Evolutionary conservation across 176 grass and related monocot species (phyloP), one percentile per base, ranked within the genome.

Genomic region (Eragrostis nindensis): DNA sequence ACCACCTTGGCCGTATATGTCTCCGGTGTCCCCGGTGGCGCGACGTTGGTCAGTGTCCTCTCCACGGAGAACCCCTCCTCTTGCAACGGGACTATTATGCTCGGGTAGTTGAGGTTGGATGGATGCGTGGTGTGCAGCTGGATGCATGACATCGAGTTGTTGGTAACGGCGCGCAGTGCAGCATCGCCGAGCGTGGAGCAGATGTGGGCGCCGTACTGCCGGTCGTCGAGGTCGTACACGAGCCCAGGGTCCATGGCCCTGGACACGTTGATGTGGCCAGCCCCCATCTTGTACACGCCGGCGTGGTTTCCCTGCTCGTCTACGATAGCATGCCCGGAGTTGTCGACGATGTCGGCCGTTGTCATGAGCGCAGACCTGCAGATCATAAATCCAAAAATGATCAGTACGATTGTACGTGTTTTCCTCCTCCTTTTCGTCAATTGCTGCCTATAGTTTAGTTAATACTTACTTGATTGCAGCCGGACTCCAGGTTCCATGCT

Each of bases 81-180:
- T 70, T 47, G 42, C 42, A 70, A n/a, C 42, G 42, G 67, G 67
- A 46, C 42, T n/a, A 6, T 70, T 40, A 70, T 70, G 12, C 67
- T 70, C 5, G 42, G 41, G 11, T 70, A 16, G n/a, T 26, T 69
- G n/a, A 69, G 11, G n/a, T 69, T 69, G 10, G 66, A 69, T 11
- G 40, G 41, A 21, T 15, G 22, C n/a, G n/a, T 46, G 42, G 42
- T 47, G 67, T 40, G 42, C 2, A 70, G 18, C 52, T 21, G 6
- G 52, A 5, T 19, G 52, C 52, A 54, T 21, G 5, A 19, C 17
- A 15, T 7, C 17, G 17, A 21, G 18, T 19, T 6, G 21, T 54
- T 54, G 18, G 52, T 0, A n/a, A 54, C 52, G 18, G 52, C 18
- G 17, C 52, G 52, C 52, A 54, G 15, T 18, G 52, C 52, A 5